Conservation (phyloP, 148 eudicot genomes). For the Pouteria glomerata region DNA sequence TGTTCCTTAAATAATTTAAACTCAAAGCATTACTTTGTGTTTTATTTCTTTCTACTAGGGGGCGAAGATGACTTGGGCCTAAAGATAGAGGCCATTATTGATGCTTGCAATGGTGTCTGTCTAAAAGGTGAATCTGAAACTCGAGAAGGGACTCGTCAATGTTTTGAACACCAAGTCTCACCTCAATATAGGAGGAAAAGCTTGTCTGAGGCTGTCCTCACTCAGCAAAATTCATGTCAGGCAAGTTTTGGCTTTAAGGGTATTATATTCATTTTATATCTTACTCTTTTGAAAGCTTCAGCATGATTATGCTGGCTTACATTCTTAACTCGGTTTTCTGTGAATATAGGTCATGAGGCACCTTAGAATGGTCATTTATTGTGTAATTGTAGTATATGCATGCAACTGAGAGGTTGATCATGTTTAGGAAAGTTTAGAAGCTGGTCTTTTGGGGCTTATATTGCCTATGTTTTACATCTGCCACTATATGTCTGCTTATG, state of each 20-base stretch:
- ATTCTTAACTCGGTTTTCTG: neutral
- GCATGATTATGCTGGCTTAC: neutral
- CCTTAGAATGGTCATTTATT: too few species aligned
- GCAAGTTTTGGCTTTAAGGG: constrained; percentile 15
- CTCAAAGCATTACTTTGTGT: too few species aligned
- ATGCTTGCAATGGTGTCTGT: constrained; percentile 25
- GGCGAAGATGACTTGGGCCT: constrained; percentile 34
- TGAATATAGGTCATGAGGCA: too few species aligned
- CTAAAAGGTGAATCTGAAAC: constrained; percentile 12
- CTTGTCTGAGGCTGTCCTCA: constrained; percentile 32
- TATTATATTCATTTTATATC: neutral
- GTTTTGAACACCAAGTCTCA: constrained; percentile 12
- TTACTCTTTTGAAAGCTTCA: neutral
- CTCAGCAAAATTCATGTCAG: constrained; percentile 29
- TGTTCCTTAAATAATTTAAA: too few species aligned
- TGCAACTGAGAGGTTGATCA: neutral
- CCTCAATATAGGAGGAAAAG: constrained; percentile 25
- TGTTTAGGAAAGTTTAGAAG: neutral
- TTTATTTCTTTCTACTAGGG: constrained; percentile 25
- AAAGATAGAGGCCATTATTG: constrained; percentile 32
- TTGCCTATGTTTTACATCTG: neutral
- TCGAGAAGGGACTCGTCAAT: constrained; percentile 15
- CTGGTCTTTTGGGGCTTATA: neutral
- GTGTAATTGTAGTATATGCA: neutral
- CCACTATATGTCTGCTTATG: neutral